Evolutionary conservation across 169 alveolate genomes (phyloP).

Genomic region (Cardiosporidium cionae): DNA sequence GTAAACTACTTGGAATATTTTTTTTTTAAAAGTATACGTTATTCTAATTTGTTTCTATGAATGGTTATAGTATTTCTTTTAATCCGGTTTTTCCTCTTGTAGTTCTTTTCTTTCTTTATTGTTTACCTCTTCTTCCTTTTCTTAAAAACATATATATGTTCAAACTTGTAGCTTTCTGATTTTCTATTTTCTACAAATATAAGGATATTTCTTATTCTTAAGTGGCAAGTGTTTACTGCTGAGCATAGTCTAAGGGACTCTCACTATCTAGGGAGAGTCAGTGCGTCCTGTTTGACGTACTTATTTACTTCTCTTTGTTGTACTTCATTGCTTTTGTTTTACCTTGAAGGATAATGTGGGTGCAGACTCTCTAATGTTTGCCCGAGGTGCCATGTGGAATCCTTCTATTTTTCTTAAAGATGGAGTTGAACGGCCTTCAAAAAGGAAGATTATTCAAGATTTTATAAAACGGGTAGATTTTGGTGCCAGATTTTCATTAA

Average conservation of each 20-base stretch:
- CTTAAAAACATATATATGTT: too few relatives aligned
- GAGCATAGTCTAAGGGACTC: background rate
- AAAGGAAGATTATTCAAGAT: too few relatives aligned
- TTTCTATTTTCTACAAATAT: background rate
- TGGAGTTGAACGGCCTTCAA: too few relatives aligned
- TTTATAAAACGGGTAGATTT: too few relatives aligned
- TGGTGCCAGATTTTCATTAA: too few relatives aligned
- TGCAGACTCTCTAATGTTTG: conserved; percentile 27
- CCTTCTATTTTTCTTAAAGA: conserved; percentile 19
- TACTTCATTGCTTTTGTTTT: background rate
- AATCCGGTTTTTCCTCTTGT: background rate
- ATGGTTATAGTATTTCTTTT: background rate
- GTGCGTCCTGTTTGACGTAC: background rate
- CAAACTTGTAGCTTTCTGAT: background rate
- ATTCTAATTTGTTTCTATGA: background rate
- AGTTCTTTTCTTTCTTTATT: background rate
- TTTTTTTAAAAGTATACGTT: background rate
- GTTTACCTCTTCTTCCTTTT: background rate
- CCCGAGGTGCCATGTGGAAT: conserved; percentile 41
- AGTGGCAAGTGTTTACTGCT: background rate
- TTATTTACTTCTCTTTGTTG: background rate
- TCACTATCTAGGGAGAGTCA: background rate
- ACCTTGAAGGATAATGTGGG: conserved; percentile 15
- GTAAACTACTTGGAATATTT: background rate
- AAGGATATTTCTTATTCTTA: background rate